Evolutionary conservation across 164 flowering plant genomes (phyloP).

Genomic region (Vitis labrusca): DNA sequence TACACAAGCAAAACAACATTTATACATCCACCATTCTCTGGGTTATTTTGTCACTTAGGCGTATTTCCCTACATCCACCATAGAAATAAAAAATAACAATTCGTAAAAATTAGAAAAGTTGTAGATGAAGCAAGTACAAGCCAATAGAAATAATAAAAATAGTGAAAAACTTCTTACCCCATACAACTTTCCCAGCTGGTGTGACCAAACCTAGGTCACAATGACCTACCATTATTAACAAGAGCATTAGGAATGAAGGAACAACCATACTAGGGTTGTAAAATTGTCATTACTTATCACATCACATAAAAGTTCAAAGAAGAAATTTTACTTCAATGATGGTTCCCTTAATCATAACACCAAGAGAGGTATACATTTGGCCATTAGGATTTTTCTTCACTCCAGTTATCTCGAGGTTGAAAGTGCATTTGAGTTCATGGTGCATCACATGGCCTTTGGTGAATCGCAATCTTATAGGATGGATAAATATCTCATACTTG

Average conservation of each 20-base stretch:
- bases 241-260: neutral
- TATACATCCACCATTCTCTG: conserved; percentile 94
- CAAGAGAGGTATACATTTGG: conserved; percentile 91
- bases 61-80: conserved; percentile 68
- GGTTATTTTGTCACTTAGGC: conserved; percentile 96
- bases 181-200: conserved; percentile 96
- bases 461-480: conserved; percentile 85
- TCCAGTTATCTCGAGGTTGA: conserved; percentile 91
- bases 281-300: no score
- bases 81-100: neutral
- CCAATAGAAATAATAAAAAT: neutral
- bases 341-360: conserved; percentile 92
- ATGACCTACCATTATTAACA: conserved; percentile 57
- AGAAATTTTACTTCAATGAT: conserved; percentile 73
- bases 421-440: conserved; percentile 95
- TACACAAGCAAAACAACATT: conserved; percentile 32
- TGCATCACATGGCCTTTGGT: conserved; percentile 96
- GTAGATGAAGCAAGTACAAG: neutral
- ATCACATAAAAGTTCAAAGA: neutral
- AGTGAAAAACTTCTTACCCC: conserved; percentile 54
- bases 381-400: conserved; percentile 98
- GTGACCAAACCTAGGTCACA: conserved; percentile 92
- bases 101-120: neutral
- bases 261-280: no score
- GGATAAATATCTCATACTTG: conserved; percentile 93